Evolutionary conservation across 257 asterid species (phyloP), one percentile per base, ranked within the genome.

Genomic region (Petunia axillaris): DNA sequence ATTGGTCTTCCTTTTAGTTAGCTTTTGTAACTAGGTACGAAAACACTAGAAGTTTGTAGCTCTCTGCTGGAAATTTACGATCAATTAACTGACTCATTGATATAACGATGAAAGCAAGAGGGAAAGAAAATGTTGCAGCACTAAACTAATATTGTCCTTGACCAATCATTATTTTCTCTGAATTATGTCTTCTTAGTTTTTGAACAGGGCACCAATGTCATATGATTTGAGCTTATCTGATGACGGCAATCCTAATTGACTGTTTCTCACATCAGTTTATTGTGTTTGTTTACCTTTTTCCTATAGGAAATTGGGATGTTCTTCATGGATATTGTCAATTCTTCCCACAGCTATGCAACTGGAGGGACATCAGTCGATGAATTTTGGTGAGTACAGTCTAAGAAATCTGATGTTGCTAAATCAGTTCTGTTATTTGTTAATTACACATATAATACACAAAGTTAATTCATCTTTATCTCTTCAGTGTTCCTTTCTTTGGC

Each of bases 331-430:
- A 87, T 84, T 8, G 83, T 94, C 55, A 94, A 93, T 89, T 85
- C 97, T 46, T 93, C 98, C 40, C 98, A 94, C 70, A 82, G 86
- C 82, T 94, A 93, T 50, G 98, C 98, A 73, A 94, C 98, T 0
- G 98, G 98, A 88, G 98, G 98, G 79, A 93, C 98, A 52, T 91
- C 98, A 50, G 87, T 77, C 11, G 10, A 66, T 40, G 98, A 94
- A 74, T 85, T 85, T 87, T 93, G 98, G 98, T 93, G 89, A 14
- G 46, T 57, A 82, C 59, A 76, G 5, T 4, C 63, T 57, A 57
- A 5, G 6, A 5, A 15, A 15, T 57, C 63, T 57, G 5, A 55
- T 14, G 7, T 13, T 55, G 60, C 0, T 55, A 55, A 14, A 55
- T 52, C 60, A 55, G 60, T 55, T 55, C 60, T 55, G 14, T 55